Evolutionary conservation across 2,329 filamentous ascomycete species (phyloP).

Genomic region (Beauveria asiatica): DNA sequence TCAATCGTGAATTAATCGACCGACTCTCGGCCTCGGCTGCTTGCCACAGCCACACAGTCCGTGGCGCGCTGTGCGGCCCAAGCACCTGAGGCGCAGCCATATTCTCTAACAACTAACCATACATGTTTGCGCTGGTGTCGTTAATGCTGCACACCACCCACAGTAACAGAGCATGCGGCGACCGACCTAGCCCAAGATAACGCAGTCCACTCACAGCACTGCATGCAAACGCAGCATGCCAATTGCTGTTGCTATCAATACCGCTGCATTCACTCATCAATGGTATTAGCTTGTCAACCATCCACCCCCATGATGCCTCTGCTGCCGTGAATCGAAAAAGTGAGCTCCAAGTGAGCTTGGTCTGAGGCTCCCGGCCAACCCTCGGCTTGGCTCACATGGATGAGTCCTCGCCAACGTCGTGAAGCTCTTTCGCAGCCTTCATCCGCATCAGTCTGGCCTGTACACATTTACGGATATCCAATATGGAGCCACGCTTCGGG

Average conservation of each 20-base stretch:
- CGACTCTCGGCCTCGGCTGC: background rate
- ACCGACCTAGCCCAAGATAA: background rate
- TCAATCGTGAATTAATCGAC: background rate
- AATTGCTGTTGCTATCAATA: slow-evolving; percentile 3
- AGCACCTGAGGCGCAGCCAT: background rate
- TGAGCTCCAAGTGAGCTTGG: slow-evolving; percentile 6
- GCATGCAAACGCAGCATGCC: background rate
- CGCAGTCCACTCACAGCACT: background rate
- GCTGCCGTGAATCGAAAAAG: background rate
- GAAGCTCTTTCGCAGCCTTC: background rate
- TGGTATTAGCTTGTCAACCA: background rate
- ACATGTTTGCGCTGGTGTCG: background rate
- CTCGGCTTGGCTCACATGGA: background rate
- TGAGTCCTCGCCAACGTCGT: background rate
- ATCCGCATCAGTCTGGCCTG: background rate
- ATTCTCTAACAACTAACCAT: background rate
- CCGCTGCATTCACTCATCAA: background rate
- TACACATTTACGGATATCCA: background rate
- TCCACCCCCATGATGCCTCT: background rate
- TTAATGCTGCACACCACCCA: background rate
- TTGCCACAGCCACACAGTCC: background rate
- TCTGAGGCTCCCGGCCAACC: background rate
- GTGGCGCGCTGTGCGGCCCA: background rate
- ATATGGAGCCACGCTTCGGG: slow-evolving; percentile 15
- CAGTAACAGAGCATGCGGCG: background rate